Evolutionary conservation across 2,329 filamentous ascomycete genomes (phyloP), one percentile per base, ranked within the genome.

Genomic region (Fusarium kyushuense): DNA sequence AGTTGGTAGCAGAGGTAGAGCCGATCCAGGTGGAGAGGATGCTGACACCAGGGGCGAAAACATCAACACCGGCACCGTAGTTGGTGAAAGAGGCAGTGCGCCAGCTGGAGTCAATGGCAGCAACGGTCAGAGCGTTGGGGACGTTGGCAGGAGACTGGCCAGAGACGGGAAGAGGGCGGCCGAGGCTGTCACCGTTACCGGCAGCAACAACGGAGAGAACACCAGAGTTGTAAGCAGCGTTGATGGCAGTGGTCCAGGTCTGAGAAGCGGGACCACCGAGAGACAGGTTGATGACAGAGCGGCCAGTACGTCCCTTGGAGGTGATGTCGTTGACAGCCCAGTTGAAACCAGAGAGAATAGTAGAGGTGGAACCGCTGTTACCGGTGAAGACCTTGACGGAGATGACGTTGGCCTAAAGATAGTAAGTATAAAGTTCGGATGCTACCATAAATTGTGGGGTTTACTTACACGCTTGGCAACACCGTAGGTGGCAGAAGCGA

Each of bases 71-170:
- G 38, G 72, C 14, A n/a, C 81, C 82, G 60, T 79, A 86, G 80
- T 86, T 87, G 74, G 83, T 84, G 77, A 80, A 85, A 30, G 72
- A 74, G 56, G 84, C 78, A 36, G 77, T 76, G 54, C 72, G 65
- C 67, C 84, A 81, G 55, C 61, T 70, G 21, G 58, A 70, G 67
- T 79, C 76, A 43, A 79, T 80, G 40, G 84, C 81, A 53, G 81
- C 84, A 43, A 87, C 83, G 7, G 84, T 86, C 72, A 84, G 81
- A 47, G 80, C 84, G 35, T 75, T 74, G 8, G 81, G 53, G 32
- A 79, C 81, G 8, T 79, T 82, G 56, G 83, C 81, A 3, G 84
- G 83, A 17, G 84, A 86, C 68, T 75, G 79, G 73, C 74, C 75
- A 32, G 77, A 73, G 2, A 84, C 83, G 61, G 84, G 77, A 6